These are phyloP conservation scores for Gaertneriomyces sp. DNA, from an alignment of 192 early-diverging fungal genomes.

Conservation along the genomic window DNA sequence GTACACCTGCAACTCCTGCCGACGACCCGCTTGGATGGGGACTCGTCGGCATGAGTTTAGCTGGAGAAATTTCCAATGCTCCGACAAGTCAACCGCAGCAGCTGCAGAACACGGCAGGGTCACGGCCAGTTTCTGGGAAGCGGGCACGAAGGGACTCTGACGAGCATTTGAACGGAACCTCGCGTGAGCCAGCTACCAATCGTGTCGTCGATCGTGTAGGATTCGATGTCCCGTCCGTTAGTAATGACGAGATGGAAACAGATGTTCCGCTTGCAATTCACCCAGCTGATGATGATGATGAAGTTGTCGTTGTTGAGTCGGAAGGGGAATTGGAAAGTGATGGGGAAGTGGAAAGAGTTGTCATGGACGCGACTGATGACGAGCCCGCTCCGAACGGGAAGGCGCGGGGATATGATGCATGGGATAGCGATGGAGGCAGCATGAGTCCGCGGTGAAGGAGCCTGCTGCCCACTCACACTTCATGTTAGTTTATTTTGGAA, in stretches of 20 bases:
- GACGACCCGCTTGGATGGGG: not conserved
- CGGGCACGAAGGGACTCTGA: not conserved
- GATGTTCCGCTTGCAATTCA: not conserved
- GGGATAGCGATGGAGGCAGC: not conserved
- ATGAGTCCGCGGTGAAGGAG: no score
- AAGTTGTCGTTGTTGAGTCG: slow-evolving; percentile 2
- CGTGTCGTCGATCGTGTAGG: not conserved
- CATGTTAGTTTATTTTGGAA: no score
- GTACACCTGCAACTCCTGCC: not conserved
- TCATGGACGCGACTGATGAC: slow-evolving; percentile 3
- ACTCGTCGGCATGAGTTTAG: not conserved
- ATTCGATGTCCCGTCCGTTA: not conserved
- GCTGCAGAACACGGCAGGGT: slow-evolving; percentile 1
- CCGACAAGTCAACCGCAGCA: not conserved
- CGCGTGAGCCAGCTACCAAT: not conserved
- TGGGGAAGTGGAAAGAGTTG: not conserved
- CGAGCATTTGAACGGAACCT: not conserved
- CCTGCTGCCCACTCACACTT: no score
- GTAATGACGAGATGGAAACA: not conserved
- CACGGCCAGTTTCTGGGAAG: slow-evolving; percentile 5
- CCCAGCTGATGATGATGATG: not conserved
- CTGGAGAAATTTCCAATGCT: not conserved
- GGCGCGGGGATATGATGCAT: not conserved
- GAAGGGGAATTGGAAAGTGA: not conserved
- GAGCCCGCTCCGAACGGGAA: not conserved